Evolutionary conservation across 1,139 yeast genomes (phyloP), one percentile per base, ranked within the genome.

Genomic region (Yamadazyma oceani): DNA sequence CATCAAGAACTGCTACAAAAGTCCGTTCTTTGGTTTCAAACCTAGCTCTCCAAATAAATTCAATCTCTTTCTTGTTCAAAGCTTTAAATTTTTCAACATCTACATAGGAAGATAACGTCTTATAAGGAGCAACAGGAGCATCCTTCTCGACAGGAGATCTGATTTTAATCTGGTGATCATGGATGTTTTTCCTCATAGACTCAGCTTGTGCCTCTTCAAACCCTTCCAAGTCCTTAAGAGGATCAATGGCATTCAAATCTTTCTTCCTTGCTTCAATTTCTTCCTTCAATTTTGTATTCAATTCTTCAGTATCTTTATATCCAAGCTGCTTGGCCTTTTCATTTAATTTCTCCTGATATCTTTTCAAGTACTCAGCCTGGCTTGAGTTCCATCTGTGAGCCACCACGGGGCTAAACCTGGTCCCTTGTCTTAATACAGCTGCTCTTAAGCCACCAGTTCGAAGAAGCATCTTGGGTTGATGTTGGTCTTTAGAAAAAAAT

Each of bases 31-130:
- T 78, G 39, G 63, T 58, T 31, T 78, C 75, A 63, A 90, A 89
- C 48, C 96, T 75, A 1, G 96, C 89, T 57, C 87, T 81, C 99
- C 99, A 92, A 26, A 92, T 68, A 53, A 75, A 74, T 52, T 86
- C 95, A 38, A 92, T 71, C 51, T 90, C 96, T 46, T 76, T 75
- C 5, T 60, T 50, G 2, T 79, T 75, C 17, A 85, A 64, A 6
- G 71, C 80, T 35, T 63, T 51, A 34, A 86, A 53, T 59, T 89
- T 90, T 1, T 75, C 85, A 8, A 80, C 69, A 39, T 86, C 89
- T 35, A 92, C 60, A 57, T 69, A 92, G 2, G 90, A 78, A 38
- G 75, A 71, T 41, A 92, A 66, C 0, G 86, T 80, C 60, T 88
- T 89, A 63, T 74, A 84, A 7, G 94, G 87, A 8, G 61, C 56